Evolutionary conservation across 306 rosid genomes (phyloP).

Genomic region (Rosa lucieae): DNA sequence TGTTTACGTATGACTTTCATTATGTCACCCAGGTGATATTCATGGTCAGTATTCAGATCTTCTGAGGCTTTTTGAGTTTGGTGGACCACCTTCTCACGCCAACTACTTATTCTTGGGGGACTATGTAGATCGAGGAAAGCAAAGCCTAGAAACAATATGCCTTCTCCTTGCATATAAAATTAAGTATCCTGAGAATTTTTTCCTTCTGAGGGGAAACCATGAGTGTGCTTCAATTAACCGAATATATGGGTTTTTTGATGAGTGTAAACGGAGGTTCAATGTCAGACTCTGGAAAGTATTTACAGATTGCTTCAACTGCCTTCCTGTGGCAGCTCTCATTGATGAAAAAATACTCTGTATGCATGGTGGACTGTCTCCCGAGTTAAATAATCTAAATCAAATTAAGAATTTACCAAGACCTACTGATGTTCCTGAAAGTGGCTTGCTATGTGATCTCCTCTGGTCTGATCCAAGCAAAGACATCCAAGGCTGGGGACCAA

Average conservation of each 20-base stretch:
- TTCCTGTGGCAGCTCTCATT: constrained; percentile 82
- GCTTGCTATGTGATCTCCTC: constrained; percentile 78
- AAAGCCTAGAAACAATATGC: constrained; percentile 82
- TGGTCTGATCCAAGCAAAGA: constrained; percentile 87
- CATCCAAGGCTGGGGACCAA: constrained; percentile 68
- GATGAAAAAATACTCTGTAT: constrained; percentile 83
- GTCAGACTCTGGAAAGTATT: constrained; percentile 76
- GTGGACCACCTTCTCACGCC: constrained; percentile 84
- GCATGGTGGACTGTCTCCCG: constrained; percentile 95
- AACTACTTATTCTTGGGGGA: constrained; percentile 86
- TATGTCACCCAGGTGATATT: constrained; percentile 65
- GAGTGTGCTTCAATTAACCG: constrained; percentile 95
- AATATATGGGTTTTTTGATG: constrained; percentile 87
- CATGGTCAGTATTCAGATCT: constrained; percentile 92
- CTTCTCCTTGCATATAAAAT: constrained; percentile 91
- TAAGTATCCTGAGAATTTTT: constrained; percentile 71
- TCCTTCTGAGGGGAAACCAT: constrained; percentile 90
- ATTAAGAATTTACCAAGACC: constrained; percentile 61
- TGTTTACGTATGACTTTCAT: neutral
- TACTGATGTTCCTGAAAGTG: constrained; percentile 64
- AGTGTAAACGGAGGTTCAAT: constrained; percentile 73
- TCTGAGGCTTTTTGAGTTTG: constrained; percentile 72
- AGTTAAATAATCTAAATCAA: constrained; percentile 53
- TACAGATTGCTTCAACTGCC: constrained; percentile 84
- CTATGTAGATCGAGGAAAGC: constrained; percentile 92